phyloP scores from a whole-genome alignment of 345 rosid genomes.

The Lepidium africanum region DNA sequence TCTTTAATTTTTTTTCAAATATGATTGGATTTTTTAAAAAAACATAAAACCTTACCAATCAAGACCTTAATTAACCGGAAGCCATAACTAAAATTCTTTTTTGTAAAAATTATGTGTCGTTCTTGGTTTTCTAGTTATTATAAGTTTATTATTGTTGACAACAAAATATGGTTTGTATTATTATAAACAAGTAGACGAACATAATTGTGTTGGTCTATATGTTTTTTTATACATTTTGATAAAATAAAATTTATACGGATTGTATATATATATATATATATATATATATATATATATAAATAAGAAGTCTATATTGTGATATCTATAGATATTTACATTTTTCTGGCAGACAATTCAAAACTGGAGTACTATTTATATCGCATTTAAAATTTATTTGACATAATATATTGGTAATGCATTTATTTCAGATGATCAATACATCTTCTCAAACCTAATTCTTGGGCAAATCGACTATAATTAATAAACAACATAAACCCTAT shows the following conservation, averaged over 20 bases:
- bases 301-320: background rate
- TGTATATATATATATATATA: too few relatives aligned
- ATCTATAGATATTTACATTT: background rate
- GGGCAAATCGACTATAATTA: constrained; percentile 27
- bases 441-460: constrained; percentile 28
- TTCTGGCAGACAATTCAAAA: constrained; percentile 3
- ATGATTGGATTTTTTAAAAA: too few relatives aligned
- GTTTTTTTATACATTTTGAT: background rate
- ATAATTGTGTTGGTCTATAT: background rate
- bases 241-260: too few relatives aligned
- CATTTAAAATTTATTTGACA: constrained; percentile 3
- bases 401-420: constrained; percentile 25
- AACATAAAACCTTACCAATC: too few relatives aligned
- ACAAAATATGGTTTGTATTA: background rate
- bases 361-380: background rate
- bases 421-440: constrained; percentile 20
- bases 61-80: too few relatives aligned
- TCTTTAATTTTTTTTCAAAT: too few relatives aligned
- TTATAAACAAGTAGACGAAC: background rate
- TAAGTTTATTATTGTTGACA: too few relatives aligned
- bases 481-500: constrained; percentile 25
- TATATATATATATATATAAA: background rate
- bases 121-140: too few relatives aligned
- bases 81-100: too few relatives aligned
- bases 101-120: too few relatives aligned